Base-by-base conservation (phyloP, 768 basidiomycete species). In the Sarcomyxa edulis region DNA sequence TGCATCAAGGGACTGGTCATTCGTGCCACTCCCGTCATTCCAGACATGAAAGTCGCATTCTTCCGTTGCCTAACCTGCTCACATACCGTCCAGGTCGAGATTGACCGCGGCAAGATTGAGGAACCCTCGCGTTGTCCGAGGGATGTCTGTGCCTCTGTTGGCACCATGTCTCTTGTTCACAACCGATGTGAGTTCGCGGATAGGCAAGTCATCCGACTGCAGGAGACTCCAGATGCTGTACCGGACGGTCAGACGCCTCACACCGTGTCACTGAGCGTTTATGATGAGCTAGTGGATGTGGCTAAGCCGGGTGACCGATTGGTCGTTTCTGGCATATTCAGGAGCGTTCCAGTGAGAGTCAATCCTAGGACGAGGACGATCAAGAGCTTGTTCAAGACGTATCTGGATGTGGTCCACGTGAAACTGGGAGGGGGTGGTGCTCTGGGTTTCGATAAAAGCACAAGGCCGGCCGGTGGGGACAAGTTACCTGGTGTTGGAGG, bases 171-270 rank as follows among this genome's bases (percentile, higher is more conserved):
- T 1, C 78, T 99, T 45, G 82, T 99, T 37, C 96, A 98, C 69
- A 98, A 99, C 56, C 85, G 42, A 32, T 95, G 87, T 58, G 88
- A 93, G 47, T 99, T 97, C 55, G 88, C 91, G 15, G 93, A 99
- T 60, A 72, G 95, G 37, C 96, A 99, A 59, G 89, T 95, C 32
- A 84, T 98, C 45, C 76, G 95, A 25, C 67, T 99, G 7, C 96
- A 99, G 56, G 96, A 99, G 60, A 98, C 95, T 0, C 95, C 95
- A 1, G 96, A 99, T 53, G 90, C 85, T 7, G 95, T 99, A 0
- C 95, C 95, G 4, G 95, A 97, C 59, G 96, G 96, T 2, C 95
- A 98, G 58, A 98, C 96, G 0, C 96, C 96, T 0, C 94, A 97
- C 49, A 98, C 95, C 1, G 94, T 99, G 37, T 93, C 90, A 0